Evolutionary conservation across 1,139 yeast species (phyloP).

Genomic region (Blastobotrys aristatus): DNA sequence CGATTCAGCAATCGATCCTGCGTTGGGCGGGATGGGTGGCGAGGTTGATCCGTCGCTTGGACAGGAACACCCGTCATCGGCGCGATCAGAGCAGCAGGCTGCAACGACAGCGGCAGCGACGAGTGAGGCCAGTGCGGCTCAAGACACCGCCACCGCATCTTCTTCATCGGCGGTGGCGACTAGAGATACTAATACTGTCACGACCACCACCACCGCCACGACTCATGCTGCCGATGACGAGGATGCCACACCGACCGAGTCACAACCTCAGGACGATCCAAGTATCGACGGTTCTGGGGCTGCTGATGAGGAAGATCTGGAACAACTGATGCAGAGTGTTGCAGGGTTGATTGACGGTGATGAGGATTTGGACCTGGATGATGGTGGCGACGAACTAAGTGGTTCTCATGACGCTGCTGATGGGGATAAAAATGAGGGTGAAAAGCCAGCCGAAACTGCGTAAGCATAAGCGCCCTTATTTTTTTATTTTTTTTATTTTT

Average conservation of each 20-base stretch:
- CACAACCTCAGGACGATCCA: neutral
- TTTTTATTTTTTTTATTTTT: too few species aligned
- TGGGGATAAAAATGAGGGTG: too few species aligned
- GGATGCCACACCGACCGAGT: too few species aligned
- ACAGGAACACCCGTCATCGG: neutral
- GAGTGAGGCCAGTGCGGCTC: neutral
- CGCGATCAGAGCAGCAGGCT: neutral
- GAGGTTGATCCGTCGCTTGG: constrained; percentile 5
- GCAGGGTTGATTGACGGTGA: constrained; percentile 31
- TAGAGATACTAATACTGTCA: neutral
- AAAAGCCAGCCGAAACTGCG: too few species aligned
- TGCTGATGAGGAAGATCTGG: constrained; percentile 25
- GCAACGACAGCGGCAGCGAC: neutral
- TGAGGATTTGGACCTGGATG: neutral
- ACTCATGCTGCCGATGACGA: neutral
- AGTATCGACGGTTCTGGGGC: constrained; percentile 1
- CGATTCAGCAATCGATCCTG: neutral
- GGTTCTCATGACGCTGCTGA: too few species aligned
- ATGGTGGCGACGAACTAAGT: too few species aligned
- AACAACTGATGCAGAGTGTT: constrained; percentile 31
- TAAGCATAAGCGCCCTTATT: too few species aligned
- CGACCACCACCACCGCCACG: neutral
- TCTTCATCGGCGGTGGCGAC: neutral
- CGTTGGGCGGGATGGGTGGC: constrained; percentile 1
- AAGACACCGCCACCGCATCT: neutral